phyloP scores from a whole-genome alignment of 306 rosid genomes.

The Ochetophila trinervis region DNA sequence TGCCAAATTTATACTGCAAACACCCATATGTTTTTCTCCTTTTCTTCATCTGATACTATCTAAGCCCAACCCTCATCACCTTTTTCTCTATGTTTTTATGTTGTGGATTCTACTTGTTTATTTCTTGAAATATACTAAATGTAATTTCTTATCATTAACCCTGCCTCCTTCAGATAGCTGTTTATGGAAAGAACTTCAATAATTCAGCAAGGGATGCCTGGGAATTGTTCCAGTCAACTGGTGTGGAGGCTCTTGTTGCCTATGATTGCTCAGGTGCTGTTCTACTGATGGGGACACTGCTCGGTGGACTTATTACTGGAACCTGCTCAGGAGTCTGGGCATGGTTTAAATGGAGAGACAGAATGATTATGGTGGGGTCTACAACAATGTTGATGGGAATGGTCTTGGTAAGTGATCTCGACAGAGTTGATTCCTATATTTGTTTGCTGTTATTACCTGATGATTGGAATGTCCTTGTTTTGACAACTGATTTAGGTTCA shows the following conservation, averaged over 20 bases:
- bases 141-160: conserved; percentile 1
- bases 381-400: conserved; percentile 97
- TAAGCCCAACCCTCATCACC: not conserved
- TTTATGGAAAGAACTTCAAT: conserved; percentile 89
- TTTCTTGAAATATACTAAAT: conserved; percentile 15
- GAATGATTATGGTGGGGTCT: conserved; percentile 85
- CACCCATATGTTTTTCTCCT: not conserved
- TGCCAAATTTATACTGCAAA: not conserved
- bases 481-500: too few relatives aligned
- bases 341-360: conserved; percentile 68
- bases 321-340: conserved; percentile 96
- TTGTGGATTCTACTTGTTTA: conserved; percentile 1
- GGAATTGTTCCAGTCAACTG: conserved; percentile 97
- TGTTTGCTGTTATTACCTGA: not conserved
- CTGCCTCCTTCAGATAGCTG: conserved; percentile 64
- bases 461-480: not conserved
- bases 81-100: not conserved
- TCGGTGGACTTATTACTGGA: conserved; percentile 88
- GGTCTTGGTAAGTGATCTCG: conserved; percentile 64
- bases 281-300: conserved; percentile 79
- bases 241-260: conserved; percentile 90
- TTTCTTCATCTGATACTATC: not conserved
- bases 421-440: not conserved
- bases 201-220: conserved; percentile 98
- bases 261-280: conserved; percentile 97